Evolutionary conservation across 352 stramenopile genomes (phyloP), one percentile per base, ranked within the genome.

Genomic region (Blastocystis sp.): DNA sequence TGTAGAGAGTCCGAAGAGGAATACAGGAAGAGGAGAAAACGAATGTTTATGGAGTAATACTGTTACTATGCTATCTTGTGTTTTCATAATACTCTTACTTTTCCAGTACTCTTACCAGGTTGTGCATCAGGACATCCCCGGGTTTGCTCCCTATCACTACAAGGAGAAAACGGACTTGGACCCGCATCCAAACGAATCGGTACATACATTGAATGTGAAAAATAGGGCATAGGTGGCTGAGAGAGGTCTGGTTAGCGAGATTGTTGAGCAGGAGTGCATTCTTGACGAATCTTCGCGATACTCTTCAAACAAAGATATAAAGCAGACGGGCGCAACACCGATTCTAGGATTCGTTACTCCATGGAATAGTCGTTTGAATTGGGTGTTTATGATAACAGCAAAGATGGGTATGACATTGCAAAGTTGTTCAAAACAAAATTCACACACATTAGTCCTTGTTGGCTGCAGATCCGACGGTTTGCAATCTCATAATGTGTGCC

Each of bases 281-380:
- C 56, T 88, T 9, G 39, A 73, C 9, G 77, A 88, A 88, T 59
- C 43, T 54, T 20, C 26, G 3, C n/a, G 55, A 4, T 88, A 77
- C 53, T 79, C 43, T 3, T 26, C 23, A 6, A 9, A 76, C 15
- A 77, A 37, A 13, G 8, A 68, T 34, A 15, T 41, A 34, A 84
- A 84, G 61, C n/a, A 18, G n/a, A 63, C 55, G 9, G 77, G 26
- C 15, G 50, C 45, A 29, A 88, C 64, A 34, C 77, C 77, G 9
- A 23, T 63, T 54, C 77, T 88, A 13, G 77, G 77, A 77, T 88
- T 88, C 43, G 62, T 88, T n/a, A 88, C 77, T 41, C 66, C 77
- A 55, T 88, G 77, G 77, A 88, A 88, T 20, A 56, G 26, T 43
- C 62, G 66, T 88, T 62, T 9, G 3, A 54, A n/a, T 41, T 76